Evolutionary conservation across 2,329 filamentous ascomycete genomes (phyloP).

Genomic region (Aureobasidium mangrovei): DNA sequence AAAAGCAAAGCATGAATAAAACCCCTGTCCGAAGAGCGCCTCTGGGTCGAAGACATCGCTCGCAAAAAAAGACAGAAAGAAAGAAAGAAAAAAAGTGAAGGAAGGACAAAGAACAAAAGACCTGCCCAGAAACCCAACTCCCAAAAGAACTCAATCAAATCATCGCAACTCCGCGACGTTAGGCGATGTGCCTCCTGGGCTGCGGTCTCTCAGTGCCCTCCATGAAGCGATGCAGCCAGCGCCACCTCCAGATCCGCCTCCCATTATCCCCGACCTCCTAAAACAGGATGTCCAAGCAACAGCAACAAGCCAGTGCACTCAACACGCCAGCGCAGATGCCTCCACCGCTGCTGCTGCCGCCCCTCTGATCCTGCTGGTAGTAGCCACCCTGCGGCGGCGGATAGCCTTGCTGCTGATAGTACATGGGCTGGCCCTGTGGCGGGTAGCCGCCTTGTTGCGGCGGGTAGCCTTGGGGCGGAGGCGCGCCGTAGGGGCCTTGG

Average conservation of each 20-base stretch:
- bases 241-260: not conserved
- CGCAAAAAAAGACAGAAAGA: too few species aligned
- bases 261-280: not conserved
- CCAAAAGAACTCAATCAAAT: too few species aligned
- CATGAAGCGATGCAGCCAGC: too few species aligned
- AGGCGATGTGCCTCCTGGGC: too few species aligned
- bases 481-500: conserved; percentile 12
- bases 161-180: too few species aligned
- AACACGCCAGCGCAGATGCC: conserved; percentile 41
- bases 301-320: conserved; percentile 41
- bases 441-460: conserved; percentile 17
- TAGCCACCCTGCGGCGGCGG: conserved; percentile 31
- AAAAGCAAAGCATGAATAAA: not conserved
- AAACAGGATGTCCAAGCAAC: conserved; percentile 41
- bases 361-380: conserved; percentile 28
- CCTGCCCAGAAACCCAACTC: not conserved
- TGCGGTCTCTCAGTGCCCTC: too few species aligned
- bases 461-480: conserved; percentile 3
- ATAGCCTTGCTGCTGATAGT: conserved; percentile 31
- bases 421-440: conserved; percentile 27
- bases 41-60: too few species aligned
- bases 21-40: not conserved
- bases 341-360: conserved; percentile 18
- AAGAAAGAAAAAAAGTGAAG: too few species aligned
- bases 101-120: not conserved